These are phyloP conservation scores for Kuraishia piskuri DNA, from an alignment of 805 yeast genomes.

Conservation along the genomic window DNA sequence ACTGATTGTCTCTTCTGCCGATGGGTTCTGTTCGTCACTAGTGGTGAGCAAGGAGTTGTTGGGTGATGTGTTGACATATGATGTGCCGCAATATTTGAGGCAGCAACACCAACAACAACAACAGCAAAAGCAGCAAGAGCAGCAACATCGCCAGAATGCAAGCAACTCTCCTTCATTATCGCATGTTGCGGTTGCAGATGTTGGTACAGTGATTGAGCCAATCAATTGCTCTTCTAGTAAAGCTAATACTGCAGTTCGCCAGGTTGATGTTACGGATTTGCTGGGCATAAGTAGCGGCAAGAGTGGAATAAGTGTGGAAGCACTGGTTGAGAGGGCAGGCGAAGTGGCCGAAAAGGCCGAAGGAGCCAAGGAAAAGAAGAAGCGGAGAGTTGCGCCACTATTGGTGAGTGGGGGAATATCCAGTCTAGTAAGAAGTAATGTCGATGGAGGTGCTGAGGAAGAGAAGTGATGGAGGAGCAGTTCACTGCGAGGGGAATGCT, in stretches of 20 bases:
- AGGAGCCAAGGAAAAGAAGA: conserved; percentile 15
- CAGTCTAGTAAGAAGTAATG: no score
- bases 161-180: conserved; percentile 7
- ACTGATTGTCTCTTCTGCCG: conserved; percentile 75
- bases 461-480: no score
- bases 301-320: not conserved
- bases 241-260: not conserved
- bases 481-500: no score
- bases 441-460: no score
- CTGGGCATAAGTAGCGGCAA: not conserved
- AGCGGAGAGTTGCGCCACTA: conserved; percentile 28
- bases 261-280: not conserved
- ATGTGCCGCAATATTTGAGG: conserved; percentile 11
- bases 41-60: conserved; percentile 43
- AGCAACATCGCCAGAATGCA: conserved; percentile 3
- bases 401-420: conserved; percentile 10
- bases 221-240: not conserved
- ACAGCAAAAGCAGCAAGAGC: conserved; percentile 6
- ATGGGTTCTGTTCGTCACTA: conserved; percentile 81
- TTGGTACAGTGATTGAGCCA: conserved; percentile 8
- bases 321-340: no score
- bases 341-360: conserved; percentile 15
- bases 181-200: conserved; percentile 1
- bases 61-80: conserved; percentile 37
- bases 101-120: conserved; percentile 9